These are phyloP conservation scores for Glycyrrhiza uralensis DNA, from an alignment of 306 rosid genomes.

Conservation along the genomic window DNA sequence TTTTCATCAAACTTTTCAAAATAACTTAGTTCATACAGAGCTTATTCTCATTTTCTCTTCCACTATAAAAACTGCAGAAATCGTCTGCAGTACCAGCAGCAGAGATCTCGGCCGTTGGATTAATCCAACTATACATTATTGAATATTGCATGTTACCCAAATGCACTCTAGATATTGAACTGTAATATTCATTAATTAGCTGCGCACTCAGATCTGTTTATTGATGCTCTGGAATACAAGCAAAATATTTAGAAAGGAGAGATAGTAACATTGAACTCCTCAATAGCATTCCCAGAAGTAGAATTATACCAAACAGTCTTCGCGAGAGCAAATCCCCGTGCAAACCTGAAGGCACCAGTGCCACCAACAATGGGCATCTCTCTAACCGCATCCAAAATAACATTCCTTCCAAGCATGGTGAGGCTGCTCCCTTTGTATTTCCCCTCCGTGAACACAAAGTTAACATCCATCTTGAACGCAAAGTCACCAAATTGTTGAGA, in stretches of 20 bases:
- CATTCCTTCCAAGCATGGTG: constrained; percentile 40
- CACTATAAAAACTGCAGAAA: too few species aligned
- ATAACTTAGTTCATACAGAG: too few species aligned
- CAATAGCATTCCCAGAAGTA: constrained; percentile 34
- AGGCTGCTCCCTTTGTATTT: constrained; percentile 32
- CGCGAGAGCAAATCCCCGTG: constrained; percentile 38
- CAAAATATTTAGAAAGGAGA: background rate
- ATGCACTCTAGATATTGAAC: too few species aligned
- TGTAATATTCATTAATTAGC: too few species aligned
- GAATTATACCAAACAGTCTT: constrained; percentile 13
- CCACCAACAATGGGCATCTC: constrained; percentile 47
- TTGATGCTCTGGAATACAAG: too few species aligned
- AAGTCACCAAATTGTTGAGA: constrained; percentile 36
- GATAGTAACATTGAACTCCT: constrained; percentile 34
- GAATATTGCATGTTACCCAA: too few species aligned
- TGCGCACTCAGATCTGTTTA: too few species aligned
- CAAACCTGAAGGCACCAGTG: constrained; percentile 31
- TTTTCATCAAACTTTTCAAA: too few species aligned
- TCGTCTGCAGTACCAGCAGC: too few species aligned
- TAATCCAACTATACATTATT: too few species aligned
- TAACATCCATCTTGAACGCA: constrained; percentile 37
- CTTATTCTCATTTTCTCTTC: too few species aligned
- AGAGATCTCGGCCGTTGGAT: too few species aligned
- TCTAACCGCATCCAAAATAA: constrained; percentile 3
- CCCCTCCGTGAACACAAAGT: constrained; percentile 31